Evolutionary conservation across 1,284 basidiomycete genomes (phyloP).

Genomic region (Cutaneotrichosporon sp.): DNA sequence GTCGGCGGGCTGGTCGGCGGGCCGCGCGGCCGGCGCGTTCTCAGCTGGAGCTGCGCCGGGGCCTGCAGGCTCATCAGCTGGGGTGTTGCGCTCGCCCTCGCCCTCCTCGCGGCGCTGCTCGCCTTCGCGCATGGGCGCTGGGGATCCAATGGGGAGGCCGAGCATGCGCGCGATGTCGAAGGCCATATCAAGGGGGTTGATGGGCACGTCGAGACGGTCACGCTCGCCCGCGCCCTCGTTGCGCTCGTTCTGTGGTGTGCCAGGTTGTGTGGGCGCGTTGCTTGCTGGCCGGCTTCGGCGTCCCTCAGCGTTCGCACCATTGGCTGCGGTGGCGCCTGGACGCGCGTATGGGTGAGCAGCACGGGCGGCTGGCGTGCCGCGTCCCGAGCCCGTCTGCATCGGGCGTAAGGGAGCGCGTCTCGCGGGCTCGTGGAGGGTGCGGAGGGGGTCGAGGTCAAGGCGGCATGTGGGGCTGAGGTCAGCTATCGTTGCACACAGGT

Average conservation of each 20-base stretch:
- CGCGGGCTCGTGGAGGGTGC: conserved; percentile 37
- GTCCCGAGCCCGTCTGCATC: conserved; percentile 23
- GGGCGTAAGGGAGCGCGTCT: conserved; percentile 34
- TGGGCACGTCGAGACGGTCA: neutral
- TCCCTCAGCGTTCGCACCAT: neutral
- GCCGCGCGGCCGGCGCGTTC: no score
- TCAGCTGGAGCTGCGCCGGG: neutral
- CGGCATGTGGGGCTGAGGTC: conserved; percentile 48
- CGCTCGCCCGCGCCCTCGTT: neutral
- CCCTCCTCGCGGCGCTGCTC: conserved; percentile 2
- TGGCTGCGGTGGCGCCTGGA: conserved; percentile 5
- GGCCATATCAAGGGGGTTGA: conserved; percentile 3
- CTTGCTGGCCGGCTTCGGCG: neutral
- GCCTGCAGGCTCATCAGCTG: neutral
- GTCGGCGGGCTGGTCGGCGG: neutral
- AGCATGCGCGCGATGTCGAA: conserved; percentile 22
- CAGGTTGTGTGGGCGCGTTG: neutral
- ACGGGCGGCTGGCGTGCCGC: conserved; percentile 20
- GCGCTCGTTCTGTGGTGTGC: neutral
- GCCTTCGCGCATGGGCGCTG: conserved; percentile 26
- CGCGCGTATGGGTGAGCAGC: conserved; percentile 32
- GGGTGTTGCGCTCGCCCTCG: neutral
- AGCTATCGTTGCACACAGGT: neutral
- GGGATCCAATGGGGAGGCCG: conserved; percentile 26
- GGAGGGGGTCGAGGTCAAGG: conserved; percentile 51